Evolutionary conservation across 352 stramenopile genomes (phyloP), one percentile per base, ranked within the genome.

Genomic region (Pythium folliculosum): DNA sequence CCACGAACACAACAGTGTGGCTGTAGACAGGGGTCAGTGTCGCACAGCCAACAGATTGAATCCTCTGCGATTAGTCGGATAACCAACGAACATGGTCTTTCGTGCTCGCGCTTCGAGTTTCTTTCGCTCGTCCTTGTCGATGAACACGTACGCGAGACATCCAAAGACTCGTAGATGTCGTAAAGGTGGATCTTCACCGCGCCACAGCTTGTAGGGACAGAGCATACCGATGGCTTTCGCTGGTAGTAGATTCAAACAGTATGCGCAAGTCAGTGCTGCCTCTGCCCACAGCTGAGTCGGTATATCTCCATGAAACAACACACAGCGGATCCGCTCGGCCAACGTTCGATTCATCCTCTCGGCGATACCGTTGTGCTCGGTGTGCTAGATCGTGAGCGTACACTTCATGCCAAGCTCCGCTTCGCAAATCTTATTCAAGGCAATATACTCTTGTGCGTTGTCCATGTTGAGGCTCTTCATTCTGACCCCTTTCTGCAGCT

Each of bases 251-350:
- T 66, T 73, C 21, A 69, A 23, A 45, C 40, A 63, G 40, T 66
- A 69, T 16, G 67, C 44, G 14, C 52, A 43, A 10, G 67, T 73
- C 5, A 59, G 14, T 16, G 38, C 60, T 48, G 55, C 67, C 38
- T 69, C 67, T 35, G 67, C 62, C 63, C 63, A 74, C 32, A 74
- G 48, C 45, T 54, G 40, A 48, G 67, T 6, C 5, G 68, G 62
- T 54, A 71, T 19, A 25, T 45, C 14, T n/a, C 54, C 38, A 25
- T 61, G 14, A 22, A 40, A 23, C 5, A 61, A 37, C 17, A 50
- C 25, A 50, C 43, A 49, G 43, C 43, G 43, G 10, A 49, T 49
- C 43, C 21, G 12, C 43, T 51, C 45, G 27, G 17, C 23, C 45
- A 51, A 16, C 27, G 45, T 51, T 3, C 45, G 10, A 27, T 16